Evolutionary conservation across 805 yeast genomes (phyloP).

Genomic region (Dipodascus geniculatus): DNA sequence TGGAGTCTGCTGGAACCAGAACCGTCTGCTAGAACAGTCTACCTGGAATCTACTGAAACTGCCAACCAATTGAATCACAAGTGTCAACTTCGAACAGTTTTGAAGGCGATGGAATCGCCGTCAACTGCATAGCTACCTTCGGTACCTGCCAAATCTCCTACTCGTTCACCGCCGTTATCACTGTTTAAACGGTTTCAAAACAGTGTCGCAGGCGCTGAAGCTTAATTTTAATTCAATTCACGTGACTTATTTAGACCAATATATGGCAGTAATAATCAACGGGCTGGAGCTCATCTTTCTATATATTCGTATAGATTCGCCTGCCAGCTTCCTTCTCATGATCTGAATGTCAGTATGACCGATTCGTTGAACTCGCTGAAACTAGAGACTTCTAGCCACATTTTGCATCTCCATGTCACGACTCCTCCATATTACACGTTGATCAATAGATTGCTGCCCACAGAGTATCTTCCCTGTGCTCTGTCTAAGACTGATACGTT

Average conservation of each 20-base stretch:
- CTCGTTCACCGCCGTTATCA: neutral
- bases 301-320: too few relatives aligned
- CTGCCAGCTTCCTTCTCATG: too few relatives aligned
- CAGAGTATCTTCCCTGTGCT: neutral
- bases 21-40: too few relatives aligned
- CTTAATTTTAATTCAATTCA: neutral
- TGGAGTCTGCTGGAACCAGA: too few relatives aligned
- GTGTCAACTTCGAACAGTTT: too few relatives aligned
- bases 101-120: too few relatives aligned
- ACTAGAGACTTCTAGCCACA: neutral
- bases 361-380: neutral
- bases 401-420: neutral
- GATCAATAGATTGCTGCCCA: neutral
- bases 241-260: neutral
- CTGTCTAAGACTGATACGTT: neutral
- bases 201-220: neutral
- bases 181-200: neutral
- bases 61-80: too few relatives aligned
- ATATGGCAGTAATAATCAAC: neutral
- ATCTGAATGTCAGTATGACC: too few relatives aligned
- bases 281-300: neutral
- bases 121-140: neutral
- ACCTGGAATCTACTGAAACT: too few relatives aligned
- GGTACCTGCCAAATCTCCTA: neutral
- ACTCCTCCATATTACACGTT: neutral